Evolutionary conservation across 2,329 filamentous ascomycete species (phyloP).

Genomic region (Fusarium newnesense): DNA sequence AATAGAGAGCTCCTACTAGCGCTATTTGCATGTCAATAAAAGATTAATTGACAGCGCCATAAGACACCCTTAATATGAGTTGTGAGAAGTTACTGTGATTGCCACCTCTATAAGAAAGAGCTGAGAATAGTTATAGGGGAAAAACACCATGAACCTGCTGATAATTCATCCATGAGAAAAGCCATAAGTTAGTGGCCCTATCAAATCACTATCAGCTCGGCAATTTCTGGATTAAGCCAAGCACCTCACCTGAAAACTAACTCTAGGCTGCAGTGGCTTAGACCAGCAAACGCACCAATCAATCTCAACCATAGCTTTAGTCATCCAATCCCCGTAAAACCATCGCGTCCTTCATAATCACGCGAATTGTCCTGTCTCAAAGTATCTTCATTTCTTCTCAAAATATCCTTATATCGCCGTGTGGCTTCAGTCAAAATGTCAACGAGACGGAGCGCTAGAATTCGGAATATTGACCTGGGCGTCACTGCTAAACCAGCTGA

Average conservation of each 20-base stretch:
- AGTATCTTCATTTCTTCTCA: neutral
- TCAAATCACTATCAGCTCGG: neutral
- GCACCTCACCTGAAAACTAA: neutral
- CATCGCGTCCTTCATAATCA: neutral
- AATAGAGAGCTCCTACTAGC: neutral
- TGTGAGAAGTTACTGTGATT: too few relatives aligned
- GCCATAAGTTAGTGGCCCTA: rapidly evolving
- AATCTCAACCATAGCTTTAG: neutral
- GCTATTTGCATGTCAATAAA: neutral
- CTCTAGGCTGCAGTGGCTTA: neutral
- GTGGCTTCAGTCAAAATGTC: neutral
- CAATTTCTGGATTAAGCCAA: neutral
- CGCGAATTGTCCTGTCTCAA: neutral
- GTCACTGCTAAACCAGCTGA: neutral
- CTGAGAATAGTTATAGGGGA: too few relatives aligned
- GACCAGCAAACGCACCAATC: neutral
- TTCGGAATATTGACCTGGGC: neutral
- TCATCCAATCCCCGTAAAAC: neutral
- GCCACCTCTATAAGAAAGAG: too few relatives aligned
- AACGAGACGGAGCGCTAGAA: neutral
- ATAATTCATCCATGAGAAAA: rapidly evolving
- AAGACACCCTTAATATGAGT: rapidly evolving
- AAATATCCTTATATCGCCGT: too few relatives aligned
- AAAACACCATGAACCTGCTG: too few relatives aligned
- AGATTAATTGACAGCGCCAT: rapidly evolving